Percentiles rank a stretch among this genome's conserved stretches.
Conservation (phyloP, 306 rosid genomes). For the Fragaria nilgerrensis region DNA sequence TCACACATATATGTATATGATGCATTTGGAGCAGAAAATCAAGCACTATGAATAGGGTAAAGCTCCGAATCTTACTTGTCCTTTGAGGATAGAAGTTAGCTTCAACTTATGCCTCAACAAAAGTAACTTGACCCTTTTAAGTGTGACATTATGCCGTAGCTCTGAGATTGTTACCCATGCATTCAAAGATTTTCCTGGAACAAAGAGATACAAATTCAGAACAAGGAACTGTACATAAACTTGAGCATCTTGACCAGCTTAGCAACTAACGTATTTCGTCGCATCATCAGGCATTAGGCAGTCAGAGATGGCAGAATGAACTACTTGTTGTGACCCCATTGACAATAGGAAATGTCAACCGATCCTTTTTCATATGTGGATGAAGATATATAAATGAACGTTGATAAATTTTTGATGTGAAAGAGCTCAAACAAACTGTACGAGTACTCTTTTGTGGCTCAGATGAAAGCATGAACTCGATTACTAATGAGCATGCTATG, state of each 20-base stretch:
- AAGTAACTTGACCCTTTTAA: conserved; percentile 89
- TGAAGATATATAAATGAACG: not conserved
- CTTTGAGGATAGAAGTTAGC: conserved; percentile 86
- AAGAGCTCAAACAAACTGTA: conserved; percentile 2
- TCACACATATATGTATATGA: not conserved
- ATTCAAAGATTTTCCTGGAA: conserved; percentile 86
- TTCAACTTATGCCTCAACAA: conserved; percentile 89
- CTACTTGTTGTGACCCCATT: not conserved
- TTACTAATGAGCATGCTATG: not conserved
- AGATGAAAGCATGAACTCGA: not conserved
- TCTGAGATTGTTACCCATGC: conserved; percentile 98
- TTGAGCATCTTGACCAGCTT: conserved; percentile 11
- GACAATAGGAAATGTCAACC: conserved; percentile 1
- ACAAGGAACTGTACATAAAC: conserved; percentile 25
- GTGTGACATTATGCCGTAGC: conserved; percentile 93
- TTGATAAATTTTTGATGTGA: not conserved
- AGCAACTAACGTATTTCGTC: conserved; percentile 3
- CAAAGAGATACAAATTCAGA: conserved; percentile 33
- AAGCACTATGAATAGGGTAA: conserved; percentile 27
- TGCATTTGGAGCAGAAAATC: conserved; percentile 7
- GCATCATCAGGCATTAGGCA: conserved; percentile 11
- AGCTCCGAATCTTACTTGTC: conserved; percentile 71
- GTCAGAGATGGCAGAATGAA: not conserved
- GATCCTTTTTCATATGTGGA: not conserved
- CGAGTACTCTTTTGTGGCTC: not conserved